Percentiles rank a stretch among this genome's conserved stretches.
Evolutionary conservation across 805 yeast genomes (phyloP).

Genomic region (Pichia insulana): DNA sequence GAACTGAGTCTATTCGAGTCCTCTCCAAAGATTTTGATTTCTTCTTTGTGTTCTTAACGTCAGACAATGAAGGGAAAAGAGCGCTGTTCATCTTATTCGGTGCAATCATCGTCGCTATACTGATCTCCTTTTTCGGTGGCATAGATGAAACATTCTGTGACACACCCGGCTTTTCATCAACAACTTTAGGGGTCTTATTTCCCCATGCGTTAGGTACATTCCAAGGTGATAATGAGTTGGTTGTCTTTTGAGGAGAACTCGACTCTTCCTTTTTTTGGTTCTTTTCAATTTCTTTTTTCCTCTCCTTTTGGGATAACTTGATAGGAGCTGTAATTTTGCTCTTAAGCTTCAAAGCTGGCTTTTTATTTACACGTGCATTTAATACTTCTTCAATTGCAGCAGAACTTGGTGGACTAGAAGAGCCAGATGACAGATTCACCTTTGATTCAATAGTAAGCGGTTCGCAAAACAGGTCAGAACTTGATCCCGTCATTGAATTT

Average conservation of each 20-base stretch:
- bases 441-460: background rate
- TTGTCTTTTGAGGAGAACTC: background rate
- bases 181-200: slow-evolving; percentile 8
- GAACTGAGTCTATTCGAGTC: background rate
- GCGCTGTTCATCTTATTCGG: slow-evolving; percentile 27
- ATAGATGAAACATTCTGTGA: background rate
- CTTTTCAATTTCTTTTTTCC: slow-evolving; percentile 9
- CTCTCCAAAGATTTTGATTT: background rate
- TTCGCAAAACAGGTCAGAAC: background rate
- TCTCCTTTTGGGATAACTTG: slow-evolving; percentile 16
- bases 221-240: slow-evolving; percentile 1
- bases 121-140: slow-evolving; percentile 7
- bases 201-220: slow-evolving; percentile 8
- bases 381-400: slow-evolving; percentile 4
- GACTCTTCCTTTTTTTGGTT: background rate
- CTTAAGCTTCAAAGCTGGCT: slow-evolving; percentile 2
- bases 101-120: slow-evolving; percentile 29
- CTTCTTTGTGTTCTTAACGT: slow-evolving; percentile 1
- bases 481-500: slow-evolving; percentile 2
- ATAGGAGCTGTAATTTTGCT: slow-evolving; percentile 3
- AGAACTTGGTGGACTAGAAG: background rate
- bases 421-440: background rate
- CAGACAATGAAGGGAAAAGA: slow-evolving; percentile 16
- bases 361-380: background rate
- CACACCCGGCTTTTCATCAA: background rate